phyloP scores from a whole-genome alignment of 441 rosid species.

The Croton laevigatus region DNA sequence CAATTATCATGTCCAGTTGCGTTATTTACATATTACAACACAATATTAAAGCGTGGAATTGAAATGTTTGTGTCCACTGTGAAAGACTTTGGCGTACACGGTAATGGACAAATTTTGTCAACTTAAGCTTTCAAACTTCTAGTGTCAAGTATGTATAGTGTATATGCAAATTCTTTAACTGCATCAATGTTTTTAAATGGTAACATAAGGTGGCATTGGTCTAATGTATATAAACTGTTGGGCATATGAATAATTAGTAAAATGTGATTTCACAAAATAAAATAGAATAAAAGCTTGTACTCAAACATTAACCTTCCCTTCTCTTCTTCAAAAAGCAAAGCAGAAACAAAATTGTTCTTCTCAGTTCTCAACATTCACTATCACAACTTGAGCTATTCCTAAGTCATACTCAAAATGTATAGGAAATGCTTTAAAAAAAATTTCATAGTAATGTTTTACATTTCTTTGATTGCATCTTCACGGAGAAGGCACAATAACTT shows the following conservation, averaged over 20 bases:
- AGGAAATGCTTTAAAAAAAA: background rate
- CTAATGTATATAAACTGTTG: background rate
- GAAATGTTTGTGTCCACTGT: conserved; percentile 65
- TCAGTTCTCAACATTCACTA: too few species aligned
- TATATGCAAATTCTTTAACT: background rate
- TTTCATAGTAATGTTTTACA: background rate
- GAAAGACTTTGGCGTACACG: conserved; percentile 68
- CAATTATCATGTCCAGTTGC: conserved; percentile 78
- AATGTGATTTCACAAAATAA: background rate
- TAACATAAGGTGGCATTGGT: background rate
- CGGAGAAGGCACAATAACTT: background rate
- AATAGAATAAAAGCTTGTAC: too few species aligned
- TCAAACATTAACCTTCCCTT: background rate
- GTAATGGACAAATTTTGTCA: conserved; percentile 35
- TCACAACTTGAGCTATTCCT: background rate
- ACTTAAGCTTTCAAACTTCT: conserved; percentile 8
- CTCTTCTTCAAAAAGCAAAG: too few species aligned
- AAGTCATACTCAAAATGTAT: background rate
- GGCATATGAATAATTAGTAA: background rate
- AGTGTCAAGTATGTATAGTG: background rate
- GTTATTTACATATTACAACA: conserved; percentile 81
- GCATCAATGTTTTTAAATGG: background rate
- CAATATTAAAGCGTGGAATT: conserved; percentile 76
- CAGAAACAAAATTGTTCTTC: too few species aligned
- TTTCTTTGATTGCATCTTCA: background rate